These are phyloP conservation scores for Phytophthora cryptogea DNA, from an alignment of 352 stramenopile genomes.

Conservation along the genomic window DNA sequence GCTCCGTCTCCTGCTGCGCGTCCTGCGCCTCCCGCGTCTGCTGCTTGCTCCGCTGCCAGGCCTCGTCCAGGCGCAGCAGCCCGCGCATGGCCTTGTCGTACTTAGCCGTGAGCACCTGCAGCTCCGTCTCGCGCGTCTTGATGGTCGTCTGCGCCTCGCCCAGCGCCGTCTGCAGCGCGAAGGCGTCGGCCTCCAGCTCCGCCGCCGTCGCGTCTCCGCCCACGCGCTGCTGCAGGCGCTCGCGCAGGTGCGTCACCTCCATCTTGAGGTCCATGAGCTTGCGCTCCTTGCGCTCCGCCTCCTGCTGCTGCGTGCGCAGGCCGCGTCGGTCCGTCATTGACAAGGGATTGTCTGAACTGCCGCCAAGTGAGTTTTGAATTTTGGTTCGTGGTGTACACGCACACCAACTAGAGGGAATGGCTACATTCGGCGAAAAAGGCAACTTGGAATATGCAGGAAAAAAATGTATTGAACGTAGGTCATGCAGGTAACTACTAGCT, in stretches of 20 bases:
- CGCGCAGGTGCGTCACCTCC: conserved; percentile 75
- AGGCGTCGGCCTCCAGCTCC: conserved; percentile 81
- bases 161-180: conserved; percentile 63
- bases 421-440: neutral
- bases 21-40: conserved; percentile 31
- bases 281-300: conserved; percentile 59
- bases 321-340: conserved; percentile 22
- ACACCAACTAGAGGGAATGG: neutral
- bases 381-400: conserved; percentile 2
- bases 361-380: neutral
- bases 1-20: conserved; percentile 27
- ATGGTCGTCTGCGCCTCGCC: conserved; percentile 55
- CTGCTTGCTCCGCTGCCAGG: conserved; percentile 62
- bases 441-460: neutral
- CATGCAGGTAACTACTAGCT: no score
- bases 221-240: conserved; percentile 70
- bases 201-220: conserved; percentile 73
- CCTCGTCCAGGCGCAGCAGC: conserved; percentile 70
- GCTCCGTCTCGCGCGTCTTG: conserved; percentile 41
- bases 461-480: neutral
- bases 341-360: neutral
- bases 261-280: conserved; percentile 89
- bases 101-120: conserved; percentile 57
- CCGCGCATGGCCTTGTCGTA: conserved; percentile 74
- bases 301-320: conserved; percentile 53